phyloP scores from a whole-genome alignment of 2,329 filamentous ascomycete species.

The Alternaria atra region DNA sequence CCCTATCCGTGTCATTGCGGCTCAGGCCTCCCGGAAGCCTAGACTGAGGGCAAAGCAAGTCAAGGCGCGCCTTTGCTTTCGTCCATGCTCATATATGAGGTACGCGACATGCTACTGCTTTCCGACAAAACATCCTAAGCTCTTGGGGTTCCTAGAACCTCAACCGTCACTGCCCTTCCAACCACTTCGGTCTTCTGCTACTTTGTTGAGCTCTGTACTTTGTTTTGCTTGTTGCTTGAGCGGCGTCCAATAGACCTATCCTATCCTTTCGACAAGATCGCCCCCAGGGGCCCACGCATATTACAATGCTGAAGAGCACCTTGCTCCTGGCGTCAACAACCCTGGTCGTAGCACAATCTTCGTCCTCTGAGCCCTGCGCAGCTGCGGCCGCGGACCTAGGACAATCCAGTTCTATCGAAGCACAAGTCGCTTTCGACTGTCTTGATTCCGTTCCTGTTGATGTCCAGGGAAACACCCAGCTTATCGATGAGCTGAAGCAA shows the following conservation, averaged over 20 bases:
- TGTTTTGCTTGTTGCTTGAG: neutral
- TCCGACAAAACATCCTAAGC: constrained; percentile 6
- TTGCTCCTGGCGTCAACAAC: constrained; percentile 25
- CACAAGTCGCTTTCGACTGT: constrained; percentile 37
- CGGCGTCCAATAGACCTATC: neutral
- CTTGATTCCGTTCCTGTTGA: constrained; percentile 46
- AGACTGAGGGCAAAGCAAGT: constrained; percentile 3
- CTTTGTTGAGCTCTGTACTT: neutral
- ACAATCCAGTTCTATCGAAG: constrained; percentile 18
- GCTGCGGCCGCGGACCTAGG: constrained; percentile 18
- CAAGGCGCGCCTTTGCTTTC: constrained; percentile 3
- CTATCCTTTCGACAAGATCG: neutral
- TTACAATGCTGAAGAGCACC: constrained; percentile 20
- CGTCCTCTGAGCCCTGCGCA: constrained; percentile 30
- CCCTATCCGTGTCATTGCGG: neutral
- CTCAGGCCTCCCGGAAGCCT: constrained; percentile 10
- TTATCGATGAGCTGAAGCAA: constrained; percentile 42
- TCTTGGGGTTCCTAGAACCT: constrained; percentile 9
- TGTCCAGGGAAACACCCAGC: constrained; percentile 29
- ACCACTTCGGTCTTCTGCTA: neutral
- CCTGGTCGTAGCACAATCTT: constrained; percentile 24
- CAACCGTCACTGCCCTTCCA: neutral
- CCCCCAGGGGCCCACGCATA: neutral
- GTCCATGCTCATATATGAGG: constrained; percentile 14
- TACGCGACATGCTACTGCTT: constrained; percentile 13